Conservation (phyloP, 2,329 filamentous ascomycete genomes). For the Fusarium secorum region DNA sequence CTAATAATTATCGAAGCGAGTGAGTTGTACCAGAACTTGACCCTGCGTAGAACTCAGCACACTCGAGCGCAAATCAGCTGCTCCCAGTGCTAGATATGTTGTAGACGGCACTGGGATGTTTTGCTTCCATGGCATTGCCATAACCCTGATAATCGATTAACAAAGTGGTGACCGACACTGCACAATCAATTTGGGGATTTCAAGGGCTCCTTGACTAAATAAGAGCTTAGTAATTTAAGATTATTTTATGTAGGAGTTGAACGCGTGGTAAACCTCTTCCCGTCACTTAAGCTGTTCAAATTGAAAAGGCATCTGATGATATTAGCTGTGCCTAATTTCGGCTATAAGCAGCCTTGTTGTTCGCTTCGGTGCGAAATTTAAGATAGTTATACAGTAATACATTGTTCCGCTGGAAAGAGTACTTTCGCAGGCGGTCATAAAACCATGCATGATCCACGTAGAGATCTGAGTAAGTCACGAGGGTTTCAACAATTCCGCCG, state of each 20-base stretch:
- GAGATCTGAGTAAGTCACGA: slow-evolving; percentile 40
- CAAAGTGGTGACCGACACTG: slow-evolving; percentile 13
- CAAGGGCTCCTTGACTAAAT: background rate
- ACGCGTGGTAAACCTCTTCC: background rate
- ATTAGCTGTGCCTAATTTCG: slow-evolving; percentile 10
- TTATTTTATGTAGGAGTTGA: background rate
- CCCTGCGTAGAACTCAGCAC: slow-evolving; percentile 10
- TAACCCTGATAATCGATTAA: background rate
- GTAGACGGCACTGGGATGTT: background rate
- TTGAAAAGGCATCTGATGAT: background rate
- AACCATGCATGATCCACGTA: slow-evolving; percentile 32
- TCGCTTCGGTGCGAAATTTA: slow-evolving; percentile 17
- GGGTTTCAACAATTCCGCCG: slow-evolving; percentile 38
- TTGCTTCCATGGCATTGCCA: background rate
- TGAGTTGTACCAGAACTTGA: background rate
- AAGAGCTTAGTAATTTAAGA: slow-evolving; percentile 1
- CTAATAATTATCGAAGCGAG: background rate
- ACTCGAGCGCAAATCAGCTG: background rate
- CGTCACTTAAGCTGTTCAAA: background rate
- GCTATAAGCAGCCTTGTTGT: slow-evolving; percentile 14
- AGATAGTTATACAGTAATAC: slow-evolving; percentile 46
- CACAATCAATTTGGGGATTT: background rate
- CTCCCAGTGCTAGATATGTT: background rate
- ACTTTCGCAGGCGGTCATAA: slow-evolving; percentile 24
- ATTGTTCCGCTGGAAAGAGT: slow-evolving; percentile 32